Percentiles rank a stretch among this genome's conserved stretches.
phyloP scores from a whole-genome alignment of 495 filamentous ascomycete genomes.

The Antarctomyces pellizariae region DNA sequence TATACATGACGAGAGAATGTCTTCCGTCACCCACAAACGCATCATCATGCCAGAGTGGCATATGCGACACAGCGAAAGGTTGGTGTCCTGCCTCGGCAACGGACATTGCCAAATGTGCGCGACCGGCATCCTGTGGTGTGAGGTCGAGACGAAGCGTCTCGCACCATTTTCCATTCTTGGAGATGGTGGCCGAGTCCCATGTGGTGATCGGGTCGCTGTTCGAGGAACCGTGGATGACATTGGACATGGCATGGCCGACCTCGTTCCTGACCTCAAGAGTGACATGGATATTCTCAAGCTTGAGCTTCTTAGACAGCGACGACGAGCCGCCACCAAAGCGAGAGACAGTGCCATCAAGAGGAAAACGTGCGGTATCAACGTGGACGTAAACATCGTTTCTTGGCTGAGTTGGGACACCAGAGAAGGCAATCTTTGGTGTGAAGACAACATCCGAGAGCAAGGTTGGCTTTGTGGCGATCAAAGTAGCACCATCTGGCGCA shows the following conservation, averaged over 20 bases:
- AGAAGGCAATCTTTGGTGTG: constrained; percentile 82
- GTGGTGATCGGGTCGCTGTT: constrained; percentile 50
- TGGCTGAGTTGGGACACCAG: constrained; percentile 67
- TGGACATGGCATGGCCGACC: constrained; percentile 58
- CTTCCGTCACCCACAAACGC: constrained; percentile 76
- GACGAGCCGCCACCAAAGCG: constrained; percentile 58
- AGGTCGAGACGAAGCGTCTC: constrained; percentile 71
- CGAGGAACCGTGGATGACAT: constrained; percentile 69
- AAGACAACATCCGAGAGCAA: constrained; percentile 57
- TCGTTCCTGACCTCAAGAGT: constrained; percentile 67
- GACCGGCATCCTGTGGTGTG: constrained; percentile 53
- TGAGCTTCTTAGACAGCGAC: constrained; percentile 32
- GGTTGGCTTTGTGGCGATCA: constrained; percentile 74
- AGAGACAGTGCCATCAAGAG: constrained; percentile 54
- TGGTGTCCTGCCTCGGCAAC: constrained; percentile 63
- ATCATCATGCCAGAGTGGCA: constrained; percentile 82
- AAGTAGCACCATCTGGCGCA: constrained; percentile 45
- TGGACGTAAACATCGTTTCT: constrained; percentile 90
- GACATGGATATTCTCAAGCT: constrained; percentile 59
- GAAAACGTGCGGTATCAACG: constrained; percentile 47
- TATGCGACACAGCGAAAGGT: constrained; percentile 74
- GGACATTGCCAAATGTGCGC: constrained; percentile 72
- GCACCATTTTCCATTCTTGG: constrained; percentile 60
- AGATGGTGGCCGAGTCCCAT: constrained; percentile 68
- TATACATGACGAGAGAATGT: constrained; percentile 65